Conservation (phyloP, 768 basidiomycete species). For the Trametes elegans region DNA sequence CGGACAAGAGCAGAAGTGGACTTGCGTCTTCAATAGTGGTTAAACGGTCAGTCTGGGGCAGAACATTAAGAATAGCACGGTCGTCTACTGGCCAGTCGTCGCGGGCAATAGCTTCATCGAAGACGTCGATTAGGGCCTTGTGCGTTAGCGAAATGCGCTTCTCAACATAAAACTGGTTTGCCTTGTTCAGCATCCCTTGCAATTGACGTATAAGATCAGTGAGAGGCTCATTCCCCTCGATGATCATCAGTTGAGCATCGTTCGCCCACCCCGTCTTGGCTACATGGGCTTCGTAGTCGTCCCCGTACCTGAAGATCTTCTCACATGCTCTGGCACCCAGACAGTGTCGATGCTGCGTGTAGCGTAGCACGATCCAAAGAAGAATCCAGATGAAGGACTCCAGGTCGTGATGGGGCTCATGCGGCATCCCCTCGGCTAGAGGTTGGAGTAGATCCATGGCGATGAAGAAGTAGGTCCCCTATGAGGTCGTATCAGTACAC, state of each 20-base stretch:
- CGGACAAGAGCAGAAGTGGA: no score
- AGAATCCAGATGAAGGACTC: conserved; percentile 18
- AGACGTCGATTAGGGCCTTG: not conserved
- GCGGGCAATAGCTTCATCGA: conserved; percentile 2
- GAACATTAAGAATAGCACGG: not conserved
- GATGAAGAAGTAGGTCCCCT: conserved; percentile 5
- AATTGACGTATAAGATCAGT: not conserved
- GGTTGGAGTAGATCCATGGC: not conserved
- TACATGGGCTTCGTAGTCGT: not conserved
- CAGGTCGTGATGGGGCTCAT: conserved; percentile 8
- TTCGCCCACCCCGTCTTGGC: not conserved
- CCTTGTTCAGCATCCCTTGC: not conserved
- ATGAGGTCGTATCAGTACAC: no score
- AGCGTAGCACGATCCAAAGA: conserved; percentile 6
- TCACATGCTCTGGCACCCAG: not conserved
- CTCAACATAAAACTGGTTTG: not conserved
- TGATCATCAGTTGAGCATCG: not conserved
- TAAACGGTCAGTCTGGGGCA: not conserved
- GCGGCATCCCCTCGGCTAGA: not conserved
- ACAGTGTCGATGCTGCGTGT: not conserved
- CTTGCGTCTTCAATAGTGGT: no score
- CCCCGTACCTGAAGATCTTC: not conserved
- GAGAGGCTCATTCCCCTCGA: not conserved
- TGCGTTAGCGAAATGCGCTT: not conserved
- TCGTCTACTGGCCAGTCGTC: conserved; percentile 9